These are phyloP conservation scores for Candida glaebosa DNA, from an alignment of 805 yeast species.

Conservation along the genomic window DNA sequence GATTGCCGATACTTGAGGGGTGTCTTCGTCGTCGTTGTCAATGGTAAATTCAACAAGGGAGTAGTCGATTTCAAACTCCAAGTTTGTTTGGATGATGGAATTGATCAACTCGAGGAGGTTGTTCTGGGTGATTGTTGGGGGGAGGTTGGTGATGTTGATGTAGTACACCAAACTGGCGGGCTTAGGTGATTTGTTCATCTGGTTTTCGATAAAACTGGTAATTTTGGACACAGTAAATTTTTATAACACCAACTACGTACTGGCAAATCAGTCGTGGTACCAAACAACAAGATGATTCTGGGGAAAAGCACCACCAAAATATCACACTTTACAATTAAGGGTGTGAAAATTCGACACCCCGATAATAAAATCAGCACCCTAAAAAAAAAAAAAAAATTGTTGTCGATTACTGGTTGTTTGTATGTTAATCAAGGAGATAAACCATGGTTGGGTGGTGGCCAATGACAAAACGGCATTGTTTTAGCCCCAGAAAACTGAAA, in stretches of 20 bases:
- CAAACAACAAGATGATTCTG: too few species aligned
- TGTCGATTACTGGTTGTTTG: too few species aligned
- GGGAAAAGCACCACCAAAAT: too few species aligned
- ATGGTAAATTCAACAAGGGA: slow-evolving; percentile 8
- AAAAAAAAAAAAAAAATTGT: too few species aligned
- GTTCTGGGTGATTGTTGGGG: slow-evolving; percentile 9
- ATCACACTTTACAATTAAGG: not conserved
- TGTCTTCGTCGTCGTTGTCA: slow-evolving; percentile 1
- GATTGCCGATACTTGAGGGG: not conserved
- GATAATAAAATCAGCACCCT: too few species aligned
- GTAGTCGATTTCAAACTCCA: slow-evolving; percentile 7
- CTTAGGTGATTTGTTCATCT: not conserved
- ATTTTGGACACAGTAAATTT: too few species aligned
- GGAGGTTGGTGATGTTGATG: slow-evolving; percentile 12
- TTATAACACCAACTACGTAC: too few species aligned
- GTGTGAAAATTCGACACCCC: not conserved
- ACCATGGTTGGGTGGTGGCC: not conserved
- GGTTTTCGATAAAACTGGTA: too few species aligned
- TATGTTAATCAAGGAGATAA: too few species aligned
- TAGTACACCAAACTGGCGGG: not conserved
- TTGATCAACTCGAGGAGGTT: slow-evolving; percentile 15
- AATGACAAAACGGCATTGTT: not conserved
- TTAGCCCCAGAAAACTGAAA: not conserved
- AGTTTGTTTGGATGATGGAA: slow-evolving; percentile 12
- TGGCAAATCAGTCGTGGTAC: too few species aligned